Base-by-base conservation (phyloP, 192 early-diverging fungal species). In the Endogone sp. region DNA sequence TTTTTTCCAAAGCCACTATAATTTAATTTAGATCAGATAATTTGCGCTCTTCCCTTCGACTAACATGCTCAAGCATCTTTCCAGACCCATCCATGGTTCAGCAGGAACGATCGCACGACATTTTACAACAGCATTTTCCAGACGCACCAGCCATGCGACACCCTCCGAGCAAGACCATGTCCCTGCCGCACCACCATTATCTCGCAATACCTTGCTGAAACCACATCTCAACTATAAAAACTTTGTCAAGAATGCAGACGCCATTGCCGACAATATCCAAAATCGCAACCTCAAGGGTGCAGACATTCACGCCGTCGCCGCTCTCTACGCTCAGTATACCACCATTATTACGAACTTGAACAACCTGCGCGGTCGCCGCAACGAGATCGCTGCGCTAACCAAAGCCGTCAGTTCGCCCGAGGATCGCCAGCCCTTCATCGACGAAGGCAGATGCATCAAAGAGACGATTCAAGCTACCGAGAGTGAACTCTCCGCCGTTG, bases 361-460 rank as follows among this genome's bases (percentile, higher is more conserved):
- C 3, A 29, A 20, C 32, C 65, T 65, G 4, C 30, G 65, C 16
- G 3, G 56, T 23, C 30, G 71, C 32, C 64, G 77, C 31, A 68
- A 79, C 60, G 24, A 65, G 11, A 27, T 74, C 2, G 68, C 69
- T 26, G 72, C 77, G 30, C 64, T 61, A n/a, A 30, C 59, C 13
- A 72, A 68, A 23, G 22, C 6, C 22, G 27, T 10, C 24, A 8
- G 9, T 10, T 60, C 59, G 22, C 59, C 59, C 22, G 72, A 79
- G 21, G 66, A 74, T 31, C 66, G 77, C 20, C 68, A 75, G 29
- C 60, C 68, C 21, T 70, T 82, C 3, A 66, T 83, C 4, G 71
- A 86, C 13, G 69, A 83, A 37, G 93, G 88, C 10, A 71, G 70
- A 37, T 30, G 69, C 6, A 37, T 89, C n/a, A 95, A 95, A 76